Evolutionary conservation across 768 basidiomycete genomes (phyloP), one percentile per base, ranked within the genome.

Genomic region (Daedaleopsis sinensis): DNA sequence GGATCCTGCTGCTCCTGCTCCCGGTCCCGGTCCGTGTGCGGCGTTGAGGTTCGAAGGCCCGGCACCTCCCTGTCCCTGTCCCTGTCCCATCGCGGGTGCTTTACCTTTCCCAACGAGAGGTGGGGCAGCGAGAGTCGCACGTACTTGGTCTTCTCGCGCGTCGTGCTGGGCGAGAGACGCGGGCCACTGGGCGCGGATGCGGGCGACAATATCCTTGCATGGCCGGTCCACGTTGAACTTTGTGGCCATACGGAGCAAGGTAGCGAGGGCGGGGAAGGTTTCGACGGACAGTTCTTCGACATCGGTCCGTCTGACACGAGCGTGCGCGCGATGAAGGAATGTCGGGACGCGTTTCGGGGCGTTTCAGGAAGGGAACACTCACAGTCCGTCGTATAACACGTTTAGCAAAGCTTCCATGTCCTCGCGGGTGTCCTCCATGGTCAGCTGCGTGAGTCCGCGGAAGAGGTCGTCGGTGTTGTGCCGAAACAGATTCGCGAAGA

Each of bases 181-280:
- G 1, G 75, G 75, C 76, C 76, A 77, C 55, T 75, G 73, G 18
- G 67, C 67, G 35, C 69, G 65, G 32, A 76, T 57, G 52, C 70
- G 67, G 16, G 71, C 53, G 54, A 73, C 46, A 51, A 77, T 70
- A 23, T 73, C 70, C 1, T 68, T 55, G 42, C 71, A 67, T 13
- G 74, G 64, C 3, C 68, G 56, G 23, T 71, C 70, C 55, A 75
- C 67, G 43, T 71, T 64, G 62, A 76, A 76, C 59, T 74, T 74
- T 48, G 67, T 71, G 16, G 71, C 69, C 56, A 75, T 67, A 37
- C 68, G 67, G 21, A 77, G 68, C 19, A 68, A 55, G 27, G 65
- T 68, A 21, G 52, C 67, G 60, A 63, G 60, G 36, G 50, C 19
- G 23, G 67, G 53, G 67, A 59, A 55, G 52, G 62, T 60, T 57